Base-by-base conservation (phyloP, 2,329 filamentous ascomycete species). In the Pseudogymnoascus sp. region DNA sequence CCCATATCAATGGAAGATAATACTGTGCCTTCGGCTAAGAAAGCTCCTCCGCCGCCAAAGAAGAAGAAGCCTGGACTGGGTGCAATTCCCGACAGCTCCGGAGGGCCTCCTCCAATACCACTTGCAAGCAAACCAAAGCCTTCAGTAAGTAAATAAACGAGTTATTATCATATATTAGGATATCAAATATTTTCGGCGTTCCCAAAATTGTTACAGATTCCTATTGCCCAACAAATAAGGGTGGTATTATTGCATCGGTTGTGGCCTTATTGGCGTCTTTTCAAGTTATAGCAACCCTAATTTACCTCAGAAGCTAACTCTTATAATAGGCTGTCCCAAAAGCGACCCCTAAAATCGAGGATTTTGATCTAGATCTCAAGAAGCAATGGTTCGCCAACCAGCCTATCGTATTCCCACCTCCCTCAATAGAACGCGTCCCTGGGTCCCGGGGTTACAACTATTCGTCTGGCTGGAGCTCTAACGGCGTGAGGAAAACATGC, bases 41-140 rank as follows among this genome's bases (percentile, higher is more conserved):
- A 73, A 39, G 69, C 71, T n/a, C 71, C 72, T 6, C 72, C 72
- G 10, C 72, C 72, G 10, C 72, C 72, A 5, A 71, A 72, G 12
- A 67, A 67, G 60, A 74, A 70, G 62, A 70, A 59, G 37, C 60
- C 64, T 13, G 66, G 65, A 6, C 63, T 70, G 15, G 39, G 59
- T 33, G 62, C 63, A 25, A 13, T 70, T 69, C 25, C 68, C 67
- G 12, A 70, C 72, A 59, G 68, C 70, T 39, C 27, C 70, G 39
- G 55, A 31, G 59, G 59, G 8, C 59, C 67, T 39, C 65, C 65
- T 7, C 65, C 65, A 5, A 37, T 67, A 35, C 65, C 65, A 7
- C 37, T 64, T 27, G 61, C 65, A 27, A 74, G 67, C 45, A 74
- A 73, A 60, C 73, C 73, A 18, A 72, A 71, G 52, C 67, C 69